Conservation (phyloP, 1,284 basidiomycete species). For the Malassezia sympodialis region DNA sequence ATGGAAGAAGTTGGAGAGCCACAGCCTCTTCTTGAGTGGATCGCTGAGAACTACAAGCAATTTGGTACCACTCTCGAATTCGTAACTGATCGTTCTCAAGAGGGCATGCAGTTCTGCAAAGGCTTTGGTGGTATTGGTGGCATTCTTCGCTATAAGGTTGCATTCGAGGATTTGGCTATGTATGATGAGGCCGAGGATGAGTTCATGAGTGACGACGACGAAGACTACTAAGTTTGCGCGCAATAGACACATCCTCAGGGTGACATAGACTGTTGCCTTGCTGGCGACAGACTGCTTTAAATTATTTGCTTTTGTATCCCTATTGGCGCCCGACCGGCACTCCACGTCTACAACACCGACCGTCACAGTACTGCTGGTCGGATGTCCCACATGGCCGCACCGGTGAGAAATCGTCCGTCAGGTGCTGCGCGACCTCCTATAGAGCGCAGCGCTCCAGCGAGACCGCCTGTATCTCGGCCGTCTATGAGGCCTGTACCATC, state of each 20-base stretch:
- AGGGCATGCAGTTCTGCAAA: slow-evolving; percentile 95
- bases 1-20: slow-evolving; percentile 66
- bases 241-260: background rate
- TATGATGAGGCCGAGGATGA: slow-evolving; percentile 45
- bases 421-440: background rate
- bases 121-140: slow-evolving; percentile 98
- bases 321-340: background rate
- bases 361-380: background rate
- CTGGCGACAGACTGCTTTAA: background rate
- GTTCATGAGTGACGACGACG: slow-evolving; percentile 43
- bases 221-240: slow-evolving; percentile 19
- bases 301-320: background rate
- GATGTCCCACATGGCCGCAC: background rate
- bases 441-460: background rate
- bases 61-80: slow-evolving; percentile 73
- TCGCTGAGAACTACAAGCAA: slow-evolving; percentile 94
- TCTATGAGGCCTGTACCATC: background rate
- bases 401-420: background rate
- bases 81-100: slow-evolving; percentile 60
- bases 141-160: slow-evolving; percentile 58
- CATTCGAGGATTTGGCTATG: slow-evolving; percentile 44
- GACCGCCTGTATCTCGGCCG: background rate
- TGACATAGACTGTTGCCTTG: background rate
- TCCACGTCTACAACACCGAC: background rate
- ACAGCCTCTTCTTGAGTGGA: slow-evolving; percentile 61